Conservation (phyloP, 1,284 basidiomycete genomes). For the Sutorius eximius region DNA sequence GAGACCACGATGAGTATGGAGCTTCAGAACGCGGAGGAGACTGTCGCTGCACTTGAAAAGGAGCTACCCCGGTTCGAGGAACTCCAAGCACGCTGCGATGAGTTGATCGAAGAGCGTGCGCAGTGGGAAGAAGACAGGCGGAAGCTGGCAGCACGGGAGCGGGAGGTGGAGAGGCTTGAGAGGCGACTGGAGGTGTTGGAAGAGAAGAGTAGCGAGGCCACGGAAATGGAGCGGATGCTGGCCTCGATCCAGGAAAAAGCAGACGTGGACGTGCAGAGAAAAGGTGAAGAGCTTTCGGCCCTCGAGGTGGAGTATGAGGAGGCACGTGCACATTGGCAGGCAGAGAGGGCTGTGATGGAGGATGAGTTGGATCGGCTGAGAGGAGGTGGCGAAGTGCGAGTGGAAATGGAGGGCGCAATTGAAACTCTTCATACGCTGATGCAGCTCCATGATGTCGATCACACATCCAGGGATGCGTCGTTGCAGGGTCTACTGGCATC, state of each 20-base stretch:
- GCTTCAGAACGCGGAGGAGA: slow-evolving; percentile 63
- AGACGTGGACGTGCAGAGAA: slow-evolving; percentile 40
- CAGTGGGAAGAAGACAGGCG: slow-evolving; percentile 56
- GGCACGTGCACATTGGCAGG: slow-evolving; percentile 55
- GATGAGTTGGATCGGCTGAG: slow-evolving; percentile 45
- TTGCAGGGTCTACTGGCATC: slow-evolving; percentile 52
- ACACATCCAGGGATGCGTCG: slow-evolving; percentile 51
- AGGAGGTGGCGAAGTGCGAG: slow-evolving; percentile 36
- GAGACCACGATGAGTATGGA: slow-evolving; percentile 64
- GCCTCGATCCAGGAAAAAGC: slow-evolving; percentile 38
- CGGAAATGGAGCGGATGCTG: slow-evolving; percentile 42
- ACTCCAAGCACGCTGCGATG: slow-evolving; percentile 50
- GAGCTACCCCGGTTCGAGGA: slow-evolving; percentile 60
- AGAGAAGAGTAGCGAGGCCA: slow-evolving; percentile 43
- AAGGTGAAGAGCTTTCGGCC: slow-evolving; percentile 50
- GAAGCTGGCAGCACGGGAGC: slow-evolving; percentile 43
- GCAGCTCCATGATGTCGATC: slow-evolving; percentile 52
- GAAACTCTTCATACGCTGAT: slow-evolving; percentile 49
- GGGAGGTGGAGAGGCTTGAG: slow-evolving; percentile 48
- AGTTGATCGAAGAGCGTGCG: slow-evolving; percentile 49
- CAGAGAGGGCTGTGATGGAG: slow-evolving; percentile 53
- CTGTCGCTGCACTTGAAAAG: slow-evolving; percentile 56
- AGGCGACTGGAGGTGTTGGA: slow-evolving; percentile 46
- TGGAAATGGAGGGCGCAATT: slow-evolving; percentile 51
- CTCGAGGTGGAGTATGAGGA: slow-evolving; percentile 53